Percentiles rank a stretch among this genome's conserved stretches.
These are phyloP conservation scores for Celoporthe dispersa DNA, from an alignment of 2,329 filamentous ascomycete genomes.

Conservation along the genomic window DNA sequence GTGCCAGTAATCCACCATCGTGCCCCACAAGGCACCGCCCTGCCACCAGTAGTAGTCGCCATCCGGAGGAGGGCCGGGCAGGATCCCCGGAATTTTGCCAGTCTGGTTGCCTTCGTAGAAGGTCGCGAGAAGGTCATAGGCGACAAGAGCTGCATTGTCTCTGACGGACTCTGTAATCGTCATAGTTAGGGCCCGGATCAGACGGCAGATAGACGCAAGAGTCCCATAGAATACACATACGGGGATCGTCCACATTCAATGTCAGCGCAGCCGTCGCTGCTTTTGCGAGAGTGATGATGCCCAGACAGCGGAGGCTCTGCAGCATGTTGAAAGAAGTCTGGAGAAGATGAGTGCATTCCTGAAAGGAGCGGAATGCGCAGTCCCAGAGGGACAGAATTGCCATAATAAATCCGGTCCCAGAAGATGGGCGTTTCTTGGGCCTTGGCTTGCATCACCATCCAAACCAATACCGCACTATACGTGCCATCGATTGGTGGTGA, in stretches of 20 bases:
- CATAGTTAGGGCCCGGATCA: neutral
- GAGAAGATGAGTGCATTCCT: neutral
- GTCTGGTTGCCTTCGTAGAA: slow-evolving; percentile 36
- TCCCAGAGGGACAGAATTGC: neutral
- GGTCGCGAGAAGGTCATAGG: slow-evolving; percentile 22
- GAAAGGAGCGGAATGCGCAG: neutral
- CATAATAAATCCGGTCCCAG: neutral
- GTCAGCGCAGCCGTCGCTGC: slow-evolving; percentile 21
- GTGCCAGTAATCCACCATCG: slow-evolving; percentile 55
- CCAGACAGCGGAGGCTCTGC: slow-evolving; percentile 14
- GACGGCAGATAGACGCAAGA: neutral
- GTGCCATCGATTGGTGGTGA: neutral
- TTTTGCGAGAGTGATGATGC: slow-evolving; percentile 14
- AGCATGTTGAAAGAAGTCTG: slow-evolving; percentile 19
- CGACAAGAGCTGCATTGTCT: slow-evolving; percentile 25
- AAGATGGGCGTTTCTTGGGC: slow-evolving; percentile 1
- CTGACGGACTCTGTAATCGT: slow-evolving; percentile 21
- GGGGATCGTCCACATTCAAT: slow-evolving; percentile 21
- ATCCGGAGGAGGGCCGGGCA: slow-evolving; percentile 31
- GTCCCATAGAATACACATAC: slow-evolving; percentile 3
- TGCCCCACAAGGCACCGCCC: slow-evolving; percentile 52
- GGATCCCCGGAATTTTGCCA: slow-evolving; percentile 32
- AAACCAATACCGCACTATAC: neutral
- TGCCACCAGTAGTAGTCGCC: slow-evolving; percentile 57
- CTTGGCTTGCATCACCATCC: neutral